phyloP scores from a whole-genome alignment of 305 asterid species.

The Solanum chacoense region DNA sequence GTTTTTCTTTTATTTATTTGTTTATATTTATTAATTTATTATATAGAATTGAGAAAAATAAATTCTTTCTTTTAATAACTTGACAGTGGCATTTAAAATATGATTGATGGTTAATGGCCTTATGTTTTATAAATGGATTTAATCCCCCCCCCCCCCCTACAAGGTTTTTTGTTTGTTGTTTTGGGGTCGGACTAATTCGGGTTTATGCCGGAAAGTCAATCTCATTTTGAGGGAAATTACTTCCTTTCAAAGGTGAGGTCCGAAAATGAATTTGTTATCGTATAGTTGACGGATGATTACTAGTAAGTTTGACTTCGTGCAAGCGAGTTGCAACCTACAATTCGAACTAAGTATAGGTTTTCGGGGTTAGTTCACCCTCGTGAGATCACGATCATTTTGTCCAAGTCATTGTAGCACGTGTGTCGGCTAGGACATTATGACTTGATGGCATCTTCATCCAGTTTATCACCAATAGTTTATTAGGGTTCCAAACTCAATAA shows the following conservation, averaged over 20 bases:
- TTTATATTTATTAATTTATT: not conserved
- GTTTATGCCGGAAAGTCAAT: not conserved
- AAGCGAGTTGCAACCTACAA: not conserved
- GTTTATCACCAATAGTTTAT: not conserved
- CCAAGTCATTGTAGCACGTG: not conserved
- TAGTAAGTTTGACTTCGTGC: not conserved
- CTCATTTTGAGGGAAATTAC: not conserved
- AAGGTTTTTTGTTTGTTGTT: not conserved
- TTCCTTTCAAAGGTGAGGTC: not conserved
- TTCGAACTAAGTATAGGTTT: not conserved
- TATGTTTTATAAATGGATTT: too few relatives aligned
- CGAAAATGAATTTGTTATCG: not conserved
- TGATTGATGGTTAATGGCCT: not conserved
- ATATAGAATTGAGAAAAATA: not conserved
- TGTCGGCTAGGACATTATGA: not conserved
- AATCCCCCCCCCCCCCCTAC: not conserved
- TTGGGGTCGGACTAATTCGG: not conserved
- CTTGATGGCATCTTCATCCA: not conserved
- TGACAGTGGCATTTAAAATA: not conserved
- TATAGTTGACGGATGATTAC: not conserved
- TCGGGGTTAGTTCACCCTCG: not conserved
- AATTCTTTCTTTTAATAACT: not conserved
- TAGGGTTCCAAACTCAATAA: not conserved
- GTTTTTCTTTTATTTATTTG: not conserved
- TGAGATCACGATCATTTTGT: not conserved